These are phyloP conservation scores for Penicillium brevicompactum DNA, from an alignment of 2,329 filamentous ascomycete species.

Conservation along the genomic window DNA sequence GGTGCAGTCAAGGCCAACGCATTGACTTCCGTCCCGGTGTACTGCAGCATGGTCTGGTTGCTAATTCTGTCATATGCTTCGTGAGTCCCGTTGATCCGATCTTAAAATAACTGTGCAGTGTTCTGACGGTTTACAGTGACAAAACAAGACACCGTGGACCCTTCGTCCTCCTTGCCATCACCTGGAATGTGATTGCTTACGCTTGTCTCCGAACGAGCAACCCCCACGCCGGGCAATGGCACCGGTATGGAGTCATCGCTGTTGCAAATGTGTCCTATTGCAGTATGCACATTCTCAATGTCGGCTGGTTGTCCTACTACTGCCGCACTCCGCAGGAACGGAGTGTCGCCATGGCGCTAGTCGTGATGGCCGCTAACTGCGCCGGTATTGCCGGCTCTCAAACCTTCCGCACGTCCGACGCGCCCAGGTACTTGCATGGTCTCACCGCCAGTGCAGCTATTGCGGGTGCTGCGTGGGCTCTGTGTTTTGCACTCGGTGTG, in stretches of 20 bases:
- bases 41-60: slow-evolving; percentile 31
- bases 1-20: slow-evolving; percentile 53
- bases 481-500: slow-evolving; percentile 17
- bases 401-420: slow-evolving; percentile 51
- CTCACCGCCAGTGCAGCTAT: slow-evolving; percentile 29
- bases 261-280: slow-evolving; percentile 34
- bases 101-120: too few relatives aligned
- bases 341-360: slow-evolving; percentile 60
- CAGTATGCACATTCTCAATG: slow-evolving; percentile 53
- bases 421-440: slow-evolving; percentile 27
- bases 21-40: slow-evolving; percentile 54
- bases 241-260: slow-evolving; percentile 32
- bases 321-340: slow-evolving; percentile 60
- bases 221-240: slow-evolving; percentile 27
- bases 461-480: slow-evolving; percentile 28
- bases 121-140: slow-evolving; percentile 27
- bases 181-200: slow-evolving; percentile 45
- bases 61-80: slow-evolving; percentile 26
- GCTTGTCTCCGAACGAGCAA: slow-evolving; percentile 32
- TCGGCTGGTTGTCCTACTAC: slow-evolving; percentile 61
- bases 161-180: slow-evolving; percentile 35
- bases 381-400: slow-evolving; percentile 64
- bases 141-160: slow-evolving; percentile 37
- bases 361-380: slow-evolving; percentile 65
- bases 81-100: slow-evolving; percentile 16